Conservation (phyloP, 2,329 filamentous ascomycete species). For the Pyrenophora tritici-repentis region DNA sequence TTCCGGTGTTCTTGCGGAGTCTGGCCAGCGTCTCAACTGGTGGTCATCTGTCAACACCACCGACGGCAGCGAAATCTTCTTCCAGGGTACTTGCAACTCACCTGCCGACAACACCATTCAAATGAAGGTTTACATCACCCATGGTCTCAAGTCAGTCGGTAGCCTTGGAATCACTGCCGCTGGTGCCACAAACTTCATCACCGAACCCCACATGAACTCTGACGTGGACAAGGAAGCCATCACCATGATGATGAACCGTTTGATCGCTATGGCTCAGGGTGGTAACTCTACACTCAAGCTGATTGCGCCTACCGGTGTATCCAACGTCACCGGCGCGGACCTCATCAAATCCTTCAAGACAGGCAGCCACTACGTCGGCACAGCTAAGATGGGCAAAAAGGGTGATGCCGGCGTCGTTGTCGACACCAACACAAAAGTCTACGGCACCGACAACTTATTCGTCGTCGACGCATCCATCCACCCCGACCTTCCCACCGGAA, state of each 20-base stretch:
- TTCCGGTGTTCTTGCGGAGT: constrained; percentile 52
- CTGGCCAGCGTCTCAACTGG: constrained; percentile 55
- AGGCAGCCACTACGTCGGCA: constrained; percentile 54
- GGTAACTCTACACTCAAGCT: constrained; percentile 37
- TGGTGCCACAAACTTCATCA: constrained; percentile 51
- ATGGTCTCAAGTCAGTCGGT: constrained; percentile 65
- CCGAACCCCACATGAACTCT: constrained; percentile 59
- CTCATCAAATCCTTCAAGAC: constrained; percentile 41
- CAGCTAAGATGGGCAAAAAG: constrained; percentile 58
- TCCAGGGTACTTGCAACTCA: constrained; percentile 55
- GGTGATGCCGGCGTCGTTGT: constrained; percentile 50
- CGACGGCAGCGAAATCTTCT: constrained; percentile 46
- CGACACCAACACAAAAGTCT: constrained; percentile 49
- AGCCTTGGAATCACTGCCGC: constrained; percentile 52
- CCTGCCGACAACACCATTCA: constrained; percentile 42
- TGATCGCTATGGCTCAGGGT: constrained; percentile 45
- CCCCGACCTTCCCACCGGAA: constrained; percentile 70
- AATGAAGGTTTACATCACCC: constrained; percentile 62
- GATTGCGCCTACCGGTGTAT: constrained; percentile 43
- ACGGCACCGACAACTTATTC: constrained; percentile 51
- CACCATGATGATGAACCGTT: constrained; percentile 54
- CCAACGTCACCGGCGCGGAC: constrained; percentile 49
- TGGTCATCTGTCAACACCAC: constrained; percentile 53
- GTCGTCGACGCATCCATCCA: constrained; percentile 59
- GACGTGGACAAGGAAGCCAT: constrained; percentile 47